A percentile compares a stretch with the other conserved stretches of the same genome.
Evolutionary conservation across 2,329 filamentous ascomycete genomes (phyloP).

Genomic region (Aspergillus hortae): DNA sequence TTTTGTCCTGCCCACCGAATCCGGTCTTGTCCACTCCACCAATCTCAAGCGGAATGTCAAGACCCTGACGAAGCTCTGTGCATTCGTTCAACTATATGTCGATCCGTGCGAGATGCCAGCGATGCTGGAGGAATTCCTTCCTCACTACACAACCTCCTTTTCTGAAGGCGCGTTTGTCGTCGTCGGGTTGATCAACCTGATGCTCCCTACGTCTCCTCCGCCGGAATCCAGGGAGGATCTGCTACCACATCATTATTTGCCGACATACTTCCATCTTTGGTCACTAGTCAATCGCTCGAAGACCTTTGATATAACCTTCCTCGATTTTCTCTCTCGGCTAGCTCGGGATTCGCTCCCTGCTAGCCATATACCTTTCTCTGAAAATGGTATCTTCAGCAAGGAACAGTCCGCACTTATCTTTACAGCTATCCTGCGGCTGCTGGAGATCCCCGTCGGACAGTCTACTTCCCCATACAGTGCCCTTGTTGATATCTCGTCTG

Average conservation of each 20-base stretch:
- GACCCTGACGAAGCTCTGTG: constrained; percentile 81
- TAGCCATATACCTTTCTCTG: constrained; percentile 71
- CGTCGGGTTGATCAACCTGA: constrained; percentile 77
- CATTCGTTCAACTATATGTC: constrained; percentile 88
- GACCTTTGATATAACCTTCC: constrained; percentile 77
- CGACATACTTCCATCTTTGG: constrained; percentile 96
- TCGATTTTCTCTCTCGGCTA: constrained; percentile 85
- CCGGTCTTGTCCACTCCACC: constrained; percentile 59
- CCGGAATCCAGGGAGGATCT: constrained; percentile 69
- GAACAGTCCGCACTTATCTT: constrained; percentile 93
- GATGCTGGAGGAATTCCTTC: constrained; percentile 76
- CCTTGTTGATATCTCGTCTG: constrained; percentile 75
- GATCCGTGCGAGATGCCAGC: constrained; percentile 79
- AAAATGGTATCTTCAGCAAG: constrained; percentile 85
- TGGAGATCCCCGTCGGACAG: constrained; percentile 95
- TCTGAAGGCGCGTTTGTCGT: constrained; percentile 90
- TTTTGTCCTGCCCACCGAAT: constrained; percentile 82
- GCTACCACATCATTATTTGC: constrained; percentile 84
- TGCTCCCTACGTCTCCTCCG: constrained; percentile 75
- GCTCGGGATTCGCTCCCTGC: constrained; percentile 78
- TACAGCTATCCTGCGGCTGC: constrained; percentile 79
- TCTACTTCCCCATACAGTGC: constrained; percentile 85
- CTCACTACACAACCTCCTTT: constrained; percentile 90
- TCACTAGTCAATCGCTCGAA: constrained; percentile 88
- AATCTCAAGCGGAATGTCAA: constrained; percentile 64